Base-by-base conservation (phyloP, 306 rosid genomes). In the Mimosa pudica region DNA sequence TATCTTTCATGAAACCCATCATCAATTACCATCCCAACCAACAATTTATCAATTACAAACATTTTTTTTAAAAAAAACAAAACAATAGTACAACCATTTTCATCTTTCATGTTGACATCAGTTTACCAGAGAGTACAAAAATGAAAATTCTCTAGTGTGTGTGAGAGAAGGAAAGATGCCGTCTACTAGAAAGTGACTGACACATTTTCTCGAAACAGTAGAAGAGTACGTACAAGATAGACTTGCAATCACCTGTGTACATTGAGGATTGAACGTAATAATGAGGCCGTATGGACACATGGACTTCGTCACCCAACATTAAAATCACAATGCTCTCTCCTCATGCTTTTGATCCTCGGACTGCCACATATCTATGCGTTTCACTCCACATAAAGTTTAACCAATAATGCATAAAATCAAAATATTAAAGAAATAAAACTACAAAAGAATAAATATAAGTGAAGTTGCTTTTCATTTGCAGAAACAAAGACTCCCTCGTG, bases 351-450 rank as follows among this genome's bases (percentile, higher is more conserved):
- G 41, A 46, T 60, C 36, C 69, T 41, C 13, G 6, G 24, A 6
- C 78, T 4, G 75, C 70, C 81, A 62, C 75, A 17, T 75, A 2
- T 70, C 24, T 32, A 13, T 20, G 54, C 52, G 68, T 70, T 45
- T 45, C 36, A 46, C 11, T 45, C 7, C 36, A 18, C 16, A 18
- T 20, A 41, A 54, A 52, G 42, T 38, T 38, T 38, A 24, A 24
- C 30, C 5, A 3, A 5, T 38, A 38, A 38, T 2, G 42, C 42
- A 38, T 3, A 38, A 38, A 38, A 38, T 5, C 42, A 38, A 38
- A 38, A 38, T 38, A 38, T 9, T 8, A 45, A 45, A 45, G 8
- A 46, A 46, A 46, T 2, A 46, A 24, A 24, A 24, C 30, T 24
- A 24, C 30, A 24, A 48, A 1, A 48, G 3, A 0, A 1, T 0